A percentile compares a stretch with the other conserved stretches of the same genome.
Evolutionary conservation across 2,329 filamentous ascomycete genomes (phyloP).

Genomic region (Tolypocladium capitatum): DNA sequence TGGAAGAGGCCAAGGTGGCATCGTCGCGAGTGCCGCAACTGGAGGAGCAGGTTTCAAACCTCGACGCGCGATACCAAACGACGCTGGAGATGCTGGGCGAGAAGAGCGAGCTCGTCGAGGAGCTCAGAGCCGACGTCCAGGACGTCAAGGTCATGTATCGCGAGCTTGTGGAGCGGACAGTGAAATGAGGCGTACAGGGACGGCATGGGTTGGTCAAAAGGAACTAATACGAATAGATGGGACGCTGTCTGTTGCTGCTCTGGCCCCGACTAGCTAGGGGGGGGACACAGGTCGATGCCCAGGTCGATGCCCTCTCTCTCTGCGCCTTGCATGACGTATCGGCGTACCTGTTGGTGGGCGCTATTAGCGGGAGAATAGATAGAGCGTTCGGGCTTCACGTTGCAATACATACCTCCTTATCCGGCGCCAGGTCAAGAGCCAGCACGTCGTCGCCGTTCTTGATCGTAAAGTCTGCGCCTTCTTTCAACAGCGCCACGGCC

Average conservation of each 20-base stretch:
- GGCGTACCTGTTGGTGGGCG: conserved; percentile 42
- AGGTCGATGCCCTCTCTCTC: conserved; percentile 73
- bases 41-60: conserved; percentile 51
- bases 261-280: not conserved
- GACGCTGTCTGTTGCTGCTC: not conserved
- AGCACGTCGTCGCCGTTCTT: conserved; percentile 57
- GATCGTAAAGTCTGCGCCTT: conserved; percentile 71
- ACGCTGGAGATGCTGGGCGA: conserved; percentile 91
- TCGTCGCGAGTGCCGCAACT: conserved; percentile 49
- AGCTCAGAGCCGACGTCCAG: conserved; percentile 74
- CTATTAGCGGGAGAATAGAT: conserved; percentile 1
- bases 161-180: conserved; percentile 76
- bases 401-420: conserved; percentile 53
- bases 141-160: conserved; percentile 96
- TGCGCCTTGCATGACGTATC: conserved; percentile 63
- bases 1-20: conserved; percentile 54
- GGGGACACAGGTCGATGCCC: conserved; percentile 51
- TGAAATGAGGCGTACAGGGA: conserved; percentile 33
- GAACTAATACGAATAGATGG: not conserved
- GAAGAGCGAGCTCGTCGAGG: conserved; percentile 90
- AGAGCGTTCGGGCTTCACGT: not conserved
- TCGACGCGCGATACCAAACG: conserved; percentile 74
- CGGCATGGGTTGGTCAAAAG: not conserved
- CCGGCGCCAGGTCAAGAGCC: conserved; percentile 73
- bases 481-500: conserved; percentile 68